These are phyloP conservation scores for Aspergillus cejpii DNA, from an alignment of 2,329 filamentous ascomycete species.

Conservation along the genomic window DNA sequence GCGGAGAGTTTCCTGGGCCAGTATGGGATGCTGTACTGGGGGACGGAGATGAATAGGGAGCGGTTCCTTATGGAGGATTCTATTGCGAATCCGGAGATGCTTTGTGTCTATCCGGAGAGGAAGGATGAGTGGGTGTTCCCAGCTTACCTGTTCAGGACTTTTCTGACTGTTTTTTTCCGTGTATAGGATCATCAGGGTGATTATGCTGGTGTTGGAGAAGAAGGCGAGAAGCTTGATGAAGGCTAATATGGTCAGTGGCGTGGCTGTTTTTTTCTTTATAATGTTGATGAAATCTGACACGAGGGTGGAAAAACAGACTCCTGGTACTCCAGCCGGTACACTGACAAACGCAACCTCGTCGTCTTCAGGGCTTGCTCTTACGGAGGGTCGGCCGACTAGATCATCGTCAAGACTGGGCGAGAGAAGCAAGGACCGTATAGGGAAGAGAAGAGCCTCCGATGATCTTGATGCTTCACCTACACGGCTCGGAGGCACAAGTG, in stretches of 20 bases:
- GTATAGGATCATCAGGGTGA: conserved; percentile 11
- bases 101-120: conserved; percentile 16
- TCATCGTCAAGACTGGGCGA: background rate
- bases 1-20: conserved; percentile 16
- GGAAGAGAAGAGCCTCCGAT: background rate
- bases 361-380: background rate
- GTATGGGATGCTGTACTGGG: conserved; percentile 21
- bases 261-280: background rate
- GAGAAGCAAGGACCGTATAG: background rate
- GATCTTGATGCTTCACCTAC: background rate
- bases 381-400: background rate
- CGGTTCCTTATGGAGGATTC: conserved; percentile 18
- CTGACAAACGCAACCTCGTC: background rate
- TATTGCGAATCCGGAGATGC: conserved; percentile 7
- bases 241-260: background rate
- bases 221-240: conserved; percentile 11
- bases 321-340: background rate
- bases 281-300: background rate
- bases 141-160: background rate
- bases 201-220: conserved; percentile 16
- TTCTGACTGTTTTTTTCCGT: background rate
- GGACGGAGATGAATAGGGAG: conserved; percentile 10
- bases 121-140: conserved; percentile 16
- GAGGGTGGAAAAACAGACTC: background rate
- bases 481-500: background rate